Percentiles rank a stretch among this genome's conserved stretches.
These are phyloP conservation scores for Plasmodium gonderi DNA, from an alignment of 169 alveolate species.

Conservation along the genomic window DNA sequence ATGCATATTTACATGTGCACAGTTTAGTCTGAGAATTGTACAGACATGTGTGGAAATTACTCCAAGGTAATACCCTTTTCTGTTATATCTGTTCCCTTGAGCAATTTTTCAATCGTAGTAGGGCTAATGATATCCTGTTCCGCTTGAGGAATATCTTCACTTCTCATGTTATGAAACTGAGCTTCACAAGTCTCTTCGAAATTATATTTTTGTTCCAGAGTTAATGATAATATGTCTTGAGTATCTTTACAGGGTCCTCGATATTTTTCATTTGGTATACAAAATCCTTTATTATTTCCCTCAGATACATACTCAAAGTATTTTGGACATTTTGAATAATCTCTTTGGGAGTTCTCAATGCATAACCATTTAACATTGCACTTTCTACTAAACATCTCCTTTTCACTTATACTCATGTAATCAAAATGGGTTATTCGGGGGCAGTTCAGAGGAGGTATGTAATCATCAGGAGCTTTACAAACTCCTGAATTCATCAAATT, in stretches of 20 bases:
- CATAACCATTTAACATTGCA: slow-evolving; percentile 73
- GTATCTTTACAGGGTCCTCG: slow-evolving; percentile 63
- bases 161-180: slow-evolving; percentile 50
- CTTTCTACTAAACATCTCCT: slow-evolving; percentile 53
- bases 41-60: slow-evolving; percentile 14
- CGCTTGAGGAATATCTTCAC: slow-evolving; percentile 37
- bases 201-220: slow-evolving; percentile 63
- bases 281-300: slow-evolving; percentile 58
- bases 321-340: slow-evolving; percentile 62
- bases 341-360: slow-evolving; percentile 52
- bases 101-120: slow-evolving; percentile 56
- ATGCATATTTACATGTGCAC: neutral
- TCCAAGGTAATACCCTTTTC: slow-evolving; percentile 50
- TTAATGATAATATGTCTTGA: slow-evolving; percentile 45
- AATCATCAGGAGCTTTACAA: slow-evolving; percentile 71
- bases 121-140: slow-evolving; percentile 12
- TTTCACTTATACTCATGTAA: slow-evolving; percentile 46
- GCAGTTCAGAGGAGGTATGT: slow-evolving; percentile 31
- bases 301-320: slow-evolving; percentile 36
- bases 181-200: slow-evolving; percentile 72
- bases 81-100: slow-evolving; percentile 48
- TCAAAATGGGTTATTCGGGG: slow-evolving; percentile 74
- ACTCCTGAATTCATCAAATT: slow-evolving; percentile 62
- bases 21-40: too few species aligned
- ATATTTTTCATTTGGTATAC: slow-evolving; percentile 61